These are phyloP conservation scores for Davidsoniella eucalypti DNA, from an alignment of 2,329 filamentous ascomycete species.

Conservation along the genomic window DNA sequence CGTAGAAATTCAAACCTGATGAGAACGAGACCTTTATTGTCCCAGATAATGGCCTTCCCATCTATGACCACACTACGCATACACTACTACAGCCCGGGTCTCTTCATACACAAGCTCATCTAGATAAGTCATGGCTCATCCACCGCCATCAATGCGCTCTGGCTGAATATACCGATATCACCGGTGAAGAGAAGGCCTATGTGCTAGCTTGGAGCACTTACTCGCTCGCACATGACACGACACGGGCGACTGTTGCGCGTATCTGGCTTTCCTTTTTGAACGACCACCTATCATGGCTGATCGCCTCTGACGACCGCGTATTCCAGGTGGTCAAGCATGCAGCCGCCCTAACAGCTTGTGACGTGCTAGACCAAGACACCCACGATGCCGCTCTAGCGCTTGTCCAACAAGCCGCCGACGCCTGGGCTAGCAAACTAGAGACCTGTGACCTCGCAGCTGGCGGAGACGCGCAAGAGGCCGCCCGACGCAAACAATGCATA, in stretches of 20 bases:
- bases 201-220: constrained; percentile 42
- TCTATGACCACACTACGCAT: constrained; percentile 43
- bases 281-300: constrained; percentile 36
- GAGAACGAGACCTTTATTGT: constrained; percentile 25
- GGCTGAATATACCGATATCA: constrained; percentile 39
- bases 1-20: constrained; percentile 1
- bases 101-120: constrained; percentile 25
- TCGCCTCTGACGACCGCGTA: constrained; percentile 29
- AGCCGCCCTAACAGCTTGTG: constrained; percentile 32
- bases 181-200: constrained; percentile 37
- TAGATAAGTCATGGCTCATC: constrained; percentile 37
- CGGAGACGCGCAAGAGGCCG: no score
- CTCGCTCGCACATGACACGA: constrained; percentile 33
- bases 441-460: background rate
- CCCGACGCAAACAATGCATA: background rate
- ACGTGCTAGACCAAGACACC: constrained; percentile 28
- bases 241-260: constrained; percentile 33
- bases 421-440: background rate
- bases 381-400: constrained; percentile 26
- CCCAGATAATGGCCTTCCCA: constrained; percentile 27
- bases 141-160: constrained; percentile 43
- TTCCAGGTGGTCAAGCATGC: constrained; percentile 39
- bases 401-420: constrained; percentile 25
- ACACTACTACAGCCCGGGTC: constrained; percentile 32
- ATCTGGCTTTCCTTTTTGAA: constrained; percentile 35